phyloP scores from a whole-genome alignment of 768 basidiomycete species.

The Leccinum disarticulatum region DNA sequence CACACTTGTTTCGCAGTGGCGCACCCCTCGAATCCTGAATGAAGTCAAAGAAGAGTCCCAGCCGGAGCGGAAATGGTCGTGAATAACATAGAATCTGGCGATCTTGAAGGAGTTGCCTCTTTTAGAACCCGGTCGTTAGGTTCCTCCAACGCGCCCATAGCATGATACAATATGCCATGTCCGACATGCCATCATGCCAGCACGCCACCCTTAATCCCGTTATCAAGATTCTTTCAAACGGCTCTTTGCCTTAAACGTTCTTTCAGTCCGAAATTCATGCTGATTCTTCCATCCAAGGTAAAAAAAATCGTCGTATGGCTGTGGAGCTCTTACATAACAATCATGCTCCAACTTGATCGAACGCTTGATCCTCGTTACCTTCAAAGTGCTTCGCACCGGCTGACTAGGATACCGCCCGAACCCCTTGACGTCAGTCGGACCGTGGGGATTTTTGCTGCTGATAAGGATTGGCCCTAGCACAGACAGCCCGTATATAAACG shows the following conservation, averaged over 20 bases:
- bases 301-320: neutral
- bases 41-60: neutral
- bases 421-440: slow-evolving; percentile 34
- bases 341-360: neutral
- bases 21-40: slow-evolving; percentile 9
- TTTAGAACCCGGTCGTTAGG: slow-evolving; percentile 1
- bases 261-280: neutral
- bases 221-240: neutral
- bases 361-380: slow-evolving; percentile 6
- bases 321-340: slow-evolving; percentile 16
- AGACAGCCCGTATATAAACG: slow-evolving; percentile 23
- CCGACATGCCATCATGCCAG: neutral
- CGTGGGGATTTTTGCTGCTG: neutral
- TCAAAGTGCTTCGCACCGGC: slow-evolving; percentile 2
- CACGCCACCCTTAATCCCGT: neutral
- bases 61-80: slow-evolving; percentile 18
- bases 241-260: neutral
- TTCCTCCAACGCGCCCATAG: neutral
- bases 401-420: slow-evolving; percentile 2
- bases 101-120: slow-evolving; percentile 18
- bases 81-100: slow-evolving; percentile 4
- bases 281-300: slow-evolving; percentile 4
- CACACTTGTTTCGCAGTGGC: slow-evolving; percentile 17
- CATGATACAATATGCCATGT: neutral
- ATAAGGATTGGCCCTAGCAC: slow-evolving; percentile 4